phyloP scores from a whole-genome alignment of 441 rosid genomes.

The Erysimum cheiri region DNA sequence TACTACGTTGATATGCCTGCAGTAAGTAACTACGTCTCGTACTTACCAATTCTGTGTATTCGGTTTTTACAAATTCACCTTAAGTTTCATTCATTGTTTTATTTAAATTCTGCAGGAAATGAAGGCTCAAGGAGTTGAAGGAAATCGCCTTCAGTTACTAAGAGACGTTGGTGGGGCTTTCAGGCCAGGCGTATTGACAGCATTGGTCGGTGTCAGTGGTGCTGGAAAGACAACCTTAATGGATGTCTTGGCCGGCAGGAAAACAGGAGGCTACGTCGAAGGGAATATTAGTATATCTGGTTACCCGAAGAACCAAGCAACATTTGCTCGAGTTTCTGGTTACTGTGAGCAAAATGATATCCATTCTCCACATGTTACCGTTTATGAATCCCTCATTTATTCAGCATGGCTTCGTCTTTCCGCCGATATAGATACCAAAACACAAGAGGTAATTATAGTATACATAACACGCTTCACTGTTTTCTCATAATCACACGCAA shows the following conservation, averaged over 20 bases:
- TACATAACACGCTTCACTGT: too few species aligned
- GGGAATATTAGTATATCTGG: slow-evolving; percentile 79
- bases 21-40: slow-evolving; percentile 52
- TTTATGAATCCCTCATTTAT: slow-evolving; percentile 81
- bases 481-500: too few species aligned
- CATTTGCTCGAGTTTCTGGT: slow-evolving; percentile 88
- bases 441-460: too few species aligned
- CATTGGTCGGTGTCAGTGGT: slow-evolving; percentile 92
- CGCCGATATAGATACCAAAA: slow-evolving; percentile 53
- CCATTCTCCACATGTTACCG: slow-evolving; percentile 88
- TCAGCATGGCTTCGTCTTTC: slow-evolving; percentile 96
- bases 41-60: background rate
- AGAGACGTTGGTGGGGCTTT: slow-evolving; percentile 79
- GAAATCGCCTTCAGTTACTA: slow-evolving; percentile 73
- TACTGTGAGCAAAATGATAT: slow-evolving; percentile 96
- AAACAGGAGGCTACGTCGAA: slow-evolving; percentile 79
- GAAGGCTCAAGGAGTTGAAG: slow-evolving; percentile 72
- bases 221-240: slow-evolving; percentile 96
- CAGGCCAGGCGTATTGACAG: slow-evolving; percentile 84
- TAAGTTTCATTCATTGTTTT: slow-evolving; percentile 1
- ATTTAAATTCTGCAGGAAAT: slow-evolving; percentile 64
- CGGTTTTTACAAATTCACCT: background rate
- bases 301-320: slow-evolving; percentile 83
- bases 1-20: slow-evolving; percentile 90
- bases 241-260: slow-evolving; percentile 95